Percentiles rank a stretch among this genome's conserved stretches.
Conservation (phyloP, 768 basidiomycete species). For the Trametes elegans region DNA sequence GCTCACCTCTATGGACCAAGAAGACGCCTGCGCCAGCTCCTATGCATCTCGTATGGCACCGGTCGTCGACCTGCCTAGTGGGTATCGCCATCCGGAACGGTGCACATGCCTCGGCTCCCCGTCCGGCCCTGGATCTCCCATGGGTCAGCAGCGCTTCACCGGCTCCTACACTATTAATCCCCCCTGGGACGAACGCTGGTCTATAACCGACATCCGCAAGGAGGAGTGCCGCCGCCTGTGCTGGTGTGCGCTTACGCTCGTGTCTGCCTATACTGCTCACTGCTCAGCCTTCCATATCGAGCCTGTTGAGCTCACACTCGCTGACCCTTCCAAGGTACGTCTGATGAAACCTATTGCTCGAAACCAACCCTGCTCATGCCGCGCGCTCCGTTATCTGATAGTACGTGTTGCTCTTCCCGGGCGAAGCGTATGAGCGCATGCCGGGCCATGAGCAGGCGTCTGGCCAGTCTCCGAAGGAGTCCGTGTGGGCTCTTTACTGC, state of each 20-base stretch:
- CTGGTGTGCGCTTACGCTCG: slow-evolving; percentile 70
- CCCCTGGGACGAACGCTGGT: slow-evolving; percentile 64
- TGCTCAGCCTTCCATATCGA: slow-evolving; percentile 64
- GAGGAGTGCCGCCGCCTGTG: slow-evolving; percentile 77
- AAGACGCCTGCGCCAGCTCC: slow-evolving; percentile 38
- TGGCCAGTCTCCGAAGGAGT: slow-evolving; percentile 64
- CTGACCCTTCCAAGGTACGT: slow-evolving; percentile 67
- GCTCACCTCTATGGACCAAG: slow-evolving; percentile 55
- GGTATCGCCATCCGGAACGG: slow-evolving; percentile 27
- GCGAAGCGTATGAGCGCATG: slow-evolving; percentile 57
- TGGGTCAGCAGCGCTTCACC: slow-evolving; percentile 33
- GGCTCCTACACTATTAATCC: slow-evolving; percentile 48
- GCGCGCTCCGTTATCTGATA: slow-evolving; percentile 28
- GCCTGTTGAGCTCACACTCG: slow-evolving; percentile 55
- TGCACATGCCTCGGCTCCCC: slow-evolving; percentile 44
- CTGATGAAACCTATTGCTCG: neutral
- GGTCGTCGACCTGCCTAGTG: slow-evolving; percentile 19
- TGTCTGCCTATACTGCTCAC: slow-evolving; percentile 66
- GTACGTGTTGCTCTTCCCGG: slow-evolving; percentile 71
- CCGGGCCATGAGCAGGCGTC: slow-evolving; percentile 35
- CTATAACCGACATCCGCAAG: slow-evolving; percentile 49
- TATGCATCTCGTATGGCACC: slow-evolving; percentile 21
- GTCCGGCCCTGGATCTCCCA: slow-evolving; percentile 27
- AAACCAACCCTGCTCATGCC: neutral
- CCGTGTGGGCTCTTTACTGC: slow-evolving; percentile 80